Conservation (phyloP, 2,329 filamentous ascomycete species). For the Mycosphaerelloides madeirae region DNA sequence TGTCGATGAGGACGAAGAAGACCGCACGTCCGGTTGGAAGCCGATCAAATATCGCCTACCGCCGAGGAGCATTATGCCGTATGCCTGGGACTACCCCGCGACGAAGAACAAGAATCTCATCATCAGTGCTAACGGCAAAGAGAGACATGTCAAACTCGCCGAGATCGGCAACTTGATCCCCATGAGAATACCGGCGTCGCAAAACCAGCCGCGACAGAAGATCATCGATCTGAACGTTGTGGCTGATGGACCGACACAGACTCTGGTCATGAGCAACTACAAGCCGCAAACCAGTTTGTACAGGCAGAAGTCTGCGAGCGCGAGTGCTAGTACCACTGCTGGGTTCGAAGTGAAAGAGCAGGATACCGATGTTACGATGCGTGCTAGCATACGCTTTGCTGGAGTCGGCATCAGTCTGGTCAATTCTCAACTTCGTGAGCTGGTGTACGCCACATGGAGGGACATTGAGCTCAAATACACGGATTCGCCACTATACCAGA, state of each 20-base stretch:
- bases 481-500: conserved; percentile 92
- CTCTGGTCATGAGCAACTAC: conserved; percentile 89
- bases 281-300: conserved; percentile 90
- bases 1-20: conserved; percentile 84
- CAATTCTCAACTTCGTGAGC: conserved; percentile 84
- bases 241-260: conserved; percentile 92
- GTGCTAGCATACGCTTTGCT: conserved; percentile 79
- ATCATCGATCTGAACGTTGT: conserved; percentile 96
- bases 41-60: conserved; percentile 89
- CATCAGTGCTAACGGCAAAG: conserved; percentile 70
- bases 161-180: conserved; percentile 96
- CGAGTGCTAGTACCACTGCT: conserved; percentile 56
- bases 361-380: conserved; percentile 82
- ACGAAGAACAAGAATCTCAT: conserved; percentile 95
- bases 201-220: conserved; percentile 57
- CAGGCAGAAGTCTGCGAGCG: conserved; percentile 55
- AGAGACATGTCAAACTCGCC: conserved; percentile 87
- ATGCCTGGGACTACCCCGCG: conserved; percentile 97
- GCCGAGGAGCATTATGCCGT: conserved; percentile 95
- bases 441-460: conserved; percentile 88
- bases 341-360: conserved; percentile 93
- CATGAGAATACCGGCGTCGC: conserved; percentile 73
- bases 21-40: conserved; percentile 77
- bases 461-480: conserved; percentile 88
- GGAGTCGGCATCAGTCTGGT: conserved; percentile 91